Conservation (phyloP, 2,329 filamentous ascomycete genomes). For the Endocalyx cinctus region DNA sequence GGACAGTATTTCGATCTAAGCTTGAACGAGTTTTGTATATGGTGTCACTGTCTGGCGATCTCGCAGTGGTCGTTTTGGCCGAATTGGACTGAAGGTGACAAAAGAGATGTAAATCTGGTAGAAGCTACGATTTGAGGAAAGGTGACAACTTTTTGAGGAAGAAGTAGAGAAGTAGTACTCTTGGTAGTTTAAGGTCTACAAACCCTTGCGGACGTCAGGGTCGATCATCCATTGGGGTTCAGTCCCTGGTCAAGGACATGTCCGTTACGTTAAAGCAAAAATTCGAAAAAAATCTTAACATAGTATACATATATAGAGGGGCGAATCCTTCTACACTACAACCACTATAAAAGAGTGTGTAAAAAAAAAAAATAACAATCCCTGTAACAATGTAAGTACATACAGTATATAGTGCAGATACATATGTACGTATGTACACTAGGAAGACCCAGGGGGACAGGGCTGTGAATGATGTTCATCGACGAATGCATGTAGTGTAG, state of each 20-base stretch:
- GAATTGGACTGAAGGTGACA: constrained; percentile 17
- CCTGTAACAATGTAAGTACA: too few species aligned
- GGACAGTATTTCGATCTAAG: too few species aligned
- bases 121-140: constrained; percentile 22
- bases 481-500: too few species aligned
- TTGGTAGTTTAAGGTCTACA: constrained; percentile 18
- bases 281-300: constrained; percentile 49
- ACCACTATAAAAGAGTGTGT: too few species aligned
- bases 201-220: constrained; percentile 18
- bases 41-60: constrained; percentile 7
- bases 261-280: constrained; percentile 40
- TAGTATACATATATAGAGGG: constrained; percentile 41
- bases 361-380: constrained; percentile 16
- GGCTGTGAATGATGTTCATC: constrained; percentile 28
- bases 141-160: constrained; percentile 19
- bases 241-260: constrained; percentile 33
- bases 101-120: constrained; percentile 18
- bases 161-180: constrained; percentile 15
- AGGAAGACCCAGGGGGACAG: constrained; percentile 34
- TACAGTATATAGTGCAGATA: too few species aligned
- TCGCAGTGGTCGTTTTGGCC: constrained; percentile 16
- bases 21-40: constrained; percentile 18
- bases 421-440: constrained; percentile 31
- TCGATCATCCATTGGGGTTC: constrained; percentile 17
- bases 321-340: constrained; percentile 30